A percentile compares a stretch with the other conserved stretches of the same genome.
These are phyloP conservation scores for Candida rishiriensis DNA, from an alignment of 805 yeast species.

Conservation along the genomic window DNA sequence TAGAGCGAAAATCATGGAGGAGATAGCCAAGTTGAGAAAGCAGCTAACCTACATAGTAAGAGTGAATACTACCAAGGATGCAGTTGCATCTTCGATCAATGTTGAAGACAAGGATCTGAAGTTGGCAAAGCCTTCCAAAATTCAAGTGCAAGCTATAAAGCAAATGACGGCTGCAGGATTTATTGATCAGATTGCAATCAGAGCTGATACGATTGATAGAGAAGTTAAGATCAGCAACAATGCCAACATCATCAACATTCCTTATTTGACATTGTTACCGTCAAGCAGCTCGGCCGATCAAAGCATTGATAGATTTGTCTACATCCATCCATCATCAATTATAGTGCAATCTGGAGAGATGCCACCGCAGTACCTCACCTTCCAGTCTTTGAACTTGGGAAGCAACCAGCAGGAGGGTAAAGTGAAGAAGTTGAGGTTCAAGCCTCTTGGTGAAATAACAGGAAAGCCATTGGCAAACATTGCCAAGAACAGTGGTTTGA, in stretches of 20 bases:
- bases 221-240: slow-evolving; percentile 59
- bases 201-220: slow-evolving; percentile 69
- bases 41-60: slow-evolving; percentile 77
- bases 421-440: slow-evolving; percentile 53
- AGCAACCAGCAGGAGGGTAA: slow-evolving; percentile 40
- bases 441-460: slow-evolving; percentile 68
- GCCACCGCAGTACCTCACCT: slow-evolving; percentile 80
- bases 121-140: slow-evolving; percentile 61
- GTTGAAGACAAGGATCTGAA: slow-evolving; percentile 39
- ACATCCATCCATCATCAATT: slow-evolving; percentile 76
- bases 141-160: slow-evolving; percentile 72
- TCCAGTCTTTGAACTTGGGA: slow-evolving; percentile 58
- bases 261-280: slow-evolving; percentile 59
- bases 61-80: slow-evolving; percentile 55
- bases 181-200: slow-evolving; percentile 81
- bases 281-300: slow-evolving; percentile 28
- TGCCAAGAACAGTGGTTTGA: slow-evolving; percentile 64
- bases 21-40: slow-evolving; percentile 71
- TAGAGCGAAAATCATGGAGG: slow-evolving; percentile 79
- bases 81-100: slow-evolving; percentile 44
- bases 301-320: slow-evolving; percentile 53
- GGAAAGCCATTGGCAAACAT: slow-evolving; percentile 76
- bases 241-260: slow-evolving; percentile 53
- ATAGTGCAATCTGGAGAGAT: slow-evolving; percentile 53
- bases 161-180: slow-evolving; percentile 94